Conservation (phyloP, 805 yeast genomes). For the Kuraishia ogatae region DNA sequence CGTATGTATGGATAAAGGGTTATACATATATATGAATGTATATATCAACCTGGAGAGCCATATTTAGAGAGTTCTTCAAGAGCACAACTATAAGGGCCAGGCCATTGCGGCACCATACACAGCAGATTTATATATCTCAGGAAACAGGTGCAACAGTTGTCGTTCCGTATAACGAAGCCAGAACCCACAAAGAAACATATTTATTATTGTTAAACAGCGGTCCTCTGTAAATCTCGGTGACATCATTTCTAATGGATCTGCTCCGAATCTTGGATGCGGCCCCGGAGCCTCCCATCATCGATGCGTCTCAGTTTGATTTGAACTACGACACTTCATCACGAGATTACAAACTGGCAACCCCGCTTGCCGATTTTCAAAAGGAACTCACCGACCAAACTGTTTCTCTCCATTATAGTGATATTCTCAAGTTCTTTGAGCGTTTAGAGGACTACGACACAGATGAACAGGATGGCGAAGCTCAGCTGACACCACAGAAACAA, state of each 20-base stretch:
- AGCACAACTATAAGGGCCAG: too few species aligned
- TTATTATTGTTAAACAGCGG: too few species aligned
- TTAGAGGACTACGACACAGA: constrained; percentile 27
- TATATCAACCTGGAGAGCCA: too few species aligned
- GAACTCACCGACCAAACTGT: constrained; percentile 88
- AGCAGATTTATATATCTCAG: too few species aligned
- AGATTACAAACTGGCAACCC: constrained; percentile 73
- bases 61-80: too few species aligned
- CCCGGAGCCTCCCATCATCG: constrained; percentile 75
- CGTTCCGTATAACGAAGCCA: too few species aligned
- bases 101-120: too few species aligned
- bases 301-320: constrained; percentile 36
- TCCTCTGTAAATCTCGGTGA: too few species aligned
- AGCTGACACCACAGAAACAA: constrained; percentile 28
- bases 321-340: constrained; percentile 31
- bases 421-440: constrained; percentile 74
- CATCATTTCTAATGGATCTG: constrained; percentile 66
- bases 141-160: too few species aligned
- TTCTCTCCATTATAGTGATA: constrained; percentile 85
- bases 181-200: neutral
- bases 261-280: constrained; percentile 70
- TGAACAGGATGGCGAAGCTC: constrained; percentile 20
- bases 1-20: too few species aligned
- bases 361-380: constrained; percentile 79
- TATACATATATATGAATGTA: too few species aligned